A percentile compares a stretch with the other conserved stretches of the same genome.
These are phyloP conservation scores for Selaginella moellendorffii DNA, from an alignment of 75 land plant genomes.

Conservation along the genomic window DNA sequence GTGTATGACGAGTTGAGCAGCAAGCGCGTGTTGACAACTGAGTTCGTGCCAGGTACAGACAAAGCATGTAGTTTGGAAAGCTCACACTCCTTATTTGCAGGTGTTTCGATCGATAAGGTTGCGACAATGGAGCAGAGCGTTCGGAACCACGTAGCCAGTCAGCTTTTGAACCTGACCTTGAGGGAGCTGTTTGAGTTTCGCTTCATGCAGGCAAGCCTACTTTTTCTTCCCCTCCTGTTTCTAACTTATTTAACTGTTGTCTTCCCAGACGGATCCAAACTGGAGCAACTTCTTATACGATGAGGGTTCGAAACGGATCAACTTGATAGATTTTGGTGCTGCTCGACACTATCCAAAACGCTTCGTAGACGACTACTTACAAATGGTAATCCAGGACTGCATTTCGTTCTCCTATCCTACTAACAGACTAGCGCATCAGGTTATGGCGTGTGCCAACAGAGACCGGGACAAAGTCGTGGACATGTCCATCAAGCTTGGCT, in stretches of 20 bases:
- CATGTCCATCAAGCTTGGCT: conserved; percentile 71
- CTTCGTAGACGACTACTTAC: conserved; percentile 86
- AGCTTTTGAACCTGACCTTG: conserved; percentile 70
- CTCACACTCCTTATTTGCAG: conserved; percentile 20
- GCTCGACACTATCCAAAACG: conserved; percentile 61
- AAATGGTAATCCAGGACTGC: conserved; percentile 47
- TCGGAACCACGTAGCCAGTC: conserved; percentile 63
- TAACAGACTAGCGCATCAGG: conserved; percentile 27
- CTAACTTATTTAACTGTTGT: background rate
- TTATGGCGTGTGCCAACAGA: conserved; percentile 78
- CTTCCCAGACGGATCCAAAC: conserved; percentile 92
- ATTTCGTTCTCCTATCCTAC: background rate
- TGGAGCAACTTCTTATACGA: conserved; percentile 98
- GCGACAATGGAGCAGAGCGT: conserved; percentile 41
- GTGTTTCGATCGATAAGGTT: conserved; percentile 78
- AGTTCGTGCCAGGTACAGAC: conserved; percentile 70
- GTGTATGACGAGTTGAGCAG: conserved; percentile 72
- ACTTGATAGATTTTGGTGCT: conserved; percentile 98
- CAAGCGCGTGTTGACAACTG: conserved; percentile 60
- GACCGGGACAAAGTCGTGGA: conserved; percentile 59
- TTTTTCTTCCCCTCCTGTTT: background rate
- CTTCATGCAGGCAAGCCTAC: conserved; percentile 87
- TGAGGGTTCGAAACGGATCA: conserved; percentile 48
- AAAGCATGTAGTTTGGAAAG: background rate
- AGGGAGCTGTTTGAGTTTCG: conserved; percentile 75